Percentiles rank a stretch among this genome's conserved stretches.
Conservation (phyloP, 1,139 yeast genomes). For the Taphrina wiesneri region DNA sequence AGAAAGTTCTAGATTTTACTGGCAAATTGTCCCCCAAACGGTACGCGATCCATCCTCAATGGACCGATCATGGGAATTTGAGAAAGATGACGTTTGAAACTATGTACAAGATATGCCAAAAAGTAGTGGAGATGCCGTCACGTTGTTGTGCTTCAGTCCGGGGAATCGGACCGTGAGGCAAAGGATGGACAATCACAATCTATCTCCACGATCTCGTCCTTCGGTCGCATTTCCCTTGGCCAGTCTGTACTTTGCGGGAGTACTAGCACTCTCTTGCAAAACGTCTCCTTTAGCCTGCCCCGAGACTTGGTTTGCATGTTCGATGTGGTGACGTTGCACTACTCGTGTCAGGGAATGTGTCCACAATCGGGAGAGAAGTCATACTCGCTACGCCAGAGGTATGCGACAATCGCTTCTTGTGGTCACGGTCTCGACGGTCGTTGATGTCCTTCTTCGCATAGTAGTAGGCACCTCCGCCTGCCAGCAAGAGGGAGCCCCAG, state of each 20-base stretch:
- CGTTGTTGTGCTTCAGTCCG: no score
- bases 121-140: no score
- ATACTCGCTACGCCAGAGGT: constrained; percentile 20
- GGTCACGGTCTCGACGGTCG: constrained; percentile 25
- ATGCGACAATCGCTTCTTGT: constrained; percentile 22
- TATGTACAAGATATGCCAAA: neutral
- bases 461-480: constrained; percentile 30
- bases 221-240: constrained; percentile 28
- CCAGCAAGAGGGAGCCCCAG: constrained; percentile 30
- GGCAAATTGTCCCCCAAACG: constrained; percentile 1
- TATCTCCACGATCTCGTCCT: constrained; percentile 26
- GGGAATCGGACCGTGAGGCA: neutral
- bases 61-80: no score
- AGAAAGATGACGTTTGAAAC: neutral
- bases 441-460: constrained; percentile 34
- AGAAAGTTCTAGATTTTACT: constrained; percentile 8
- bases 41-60: no score
- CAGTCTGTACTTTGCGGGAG: constrained; percentile 4
- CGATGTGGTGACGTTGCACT: constrained; percentile 6
- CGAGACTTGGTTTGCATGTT: neutral
- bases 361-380: neutral
- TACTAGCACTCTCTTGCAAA: neutral
- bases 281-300: neutral
- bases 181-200: neutral
- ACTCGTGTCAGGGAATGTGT: neutral